Percentiles rank a stretch among this genome's conserved stretches.
Evolutionary conservation across 768 basidiomycete species (phyloP).

Genomic region (Podaxis rugospora): DNA sequence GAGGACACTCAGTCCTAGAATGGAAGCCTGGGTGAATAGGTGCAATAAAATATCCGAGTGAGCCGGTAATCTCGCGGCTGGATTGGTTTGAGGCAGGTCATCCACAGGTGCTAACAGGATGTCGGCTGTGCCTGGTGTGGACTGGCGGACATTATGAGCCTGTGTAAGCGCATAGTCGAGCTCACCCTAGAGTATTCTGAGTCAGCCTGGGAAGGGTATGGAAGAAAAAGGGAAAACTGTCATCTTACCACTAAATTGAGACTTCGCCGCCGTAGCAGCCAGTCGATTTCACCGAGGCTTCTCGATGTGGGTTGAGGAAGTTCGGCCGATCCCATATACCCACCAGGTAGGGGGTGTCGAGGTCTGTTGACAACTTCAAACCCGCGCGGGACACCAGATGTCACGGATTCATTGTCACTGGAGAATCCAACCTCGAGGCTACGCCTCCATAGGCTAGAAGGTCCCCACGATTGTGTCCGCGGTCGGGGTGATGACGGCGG

Average conservation of each 20-base stretch:
- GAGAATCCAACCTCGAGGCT: slow-evolving; percentile 42
- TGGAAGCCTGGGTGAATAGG: slow-evolving; percentile 42
- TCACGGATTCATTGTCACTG: slow-evolving; percentile 40
- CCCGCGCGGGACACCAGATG: slow-evolving; percentile 32
- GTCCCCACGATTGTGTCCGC: slow-evolving; percentile 48
- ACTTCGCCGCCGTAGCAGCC: slow-evolving; percentile 72
- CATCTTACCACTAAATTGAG: slow-evolving; percentile 62
- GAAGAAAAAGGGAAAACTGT: slow-evolving; percentile 5
- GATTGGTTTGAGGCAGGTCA: slow-evolving; percentile 11
- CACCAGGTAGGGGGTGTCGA: slow-evolving; percentile 27
- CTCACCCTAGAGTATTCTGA: slow-evolving; percentile 51
- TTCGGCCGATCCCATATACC: slow-evolving; percentile 21
- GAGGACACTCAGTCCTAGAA: slow-evolving; percentile 56
- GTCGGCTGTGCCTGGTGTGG: slow-evolving; percentile 32
- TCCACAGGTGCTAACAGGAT: slow-evolving; percentile 38
- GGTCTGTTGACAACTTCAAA: slow-evolving; percentile 55
- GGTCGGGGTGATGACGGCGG: slow-evolving; percentile 39
- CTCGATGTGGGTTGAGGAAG: slow-evolving; percentile 36
- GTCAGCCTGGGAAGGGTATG: not conserved
- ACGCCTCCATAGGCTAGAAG: slow-evolving; percentile 34
- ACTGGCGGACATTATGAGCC: slow-evolving; percentile 41
- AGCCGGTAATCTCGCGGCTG: slow-evolving; percentile 16
- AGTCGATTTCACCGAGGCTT: slow-evolving; percentile 70
- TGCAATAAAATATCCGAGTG: slow-evolving; percentile 8
- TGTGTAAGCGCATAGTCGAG: slow-evolving; percentile 67